Conservation (phyloP, 2,329 filamentous ascomycete genomes). For the Pseudocercospora macadamiae region DNA sequence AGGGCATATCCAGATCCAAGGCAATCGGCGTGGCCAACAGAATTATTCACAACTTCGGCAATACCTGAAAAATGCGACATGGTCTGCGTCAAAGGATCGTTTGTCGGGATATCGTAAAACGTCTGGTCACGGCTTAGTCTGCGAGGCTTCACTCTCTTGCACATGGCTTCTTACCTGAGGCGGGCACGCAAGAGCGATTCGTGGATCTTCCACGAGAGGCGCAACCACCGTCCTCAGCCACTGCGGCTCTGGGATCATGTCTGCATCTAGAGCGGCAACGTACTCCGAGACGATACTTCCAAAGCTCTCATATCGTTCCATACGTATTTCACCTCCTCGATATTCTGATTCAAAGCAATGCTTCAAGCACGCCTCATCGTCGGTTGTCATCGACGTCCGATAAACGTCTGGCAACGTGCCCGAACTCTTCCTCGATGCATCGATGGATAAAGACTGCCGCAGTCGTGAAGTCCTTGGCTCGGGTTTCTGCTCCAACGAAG, state of each 20-base stretch:
- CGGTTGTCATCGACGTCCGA: neutral
- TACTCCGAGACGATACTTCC: constrained; percentile 39
- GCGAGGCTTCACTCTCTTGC: neutral
- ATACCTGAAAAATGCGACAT: constrained; percentile 10
- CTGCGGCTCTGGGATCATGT: constrained; percentile 67
- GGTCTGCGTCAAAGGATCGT: constrained; percentile 18
- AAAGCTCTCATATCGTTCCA: constrained; percentile 34
- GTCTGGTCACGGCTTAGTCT: neutral
- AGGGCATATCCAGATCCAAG: constrained; percentile 66
- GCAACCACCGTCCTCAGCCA: constrained; percentile 65
- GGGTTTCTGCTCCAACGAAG: neutral
- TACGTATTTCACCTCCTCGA: constrained; percentile 30
- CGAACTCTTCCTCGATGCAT: neutral
- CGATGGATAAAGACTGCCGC: neutral
- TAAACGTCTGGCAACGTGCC: neutral
- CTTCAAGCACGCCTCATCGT: neutral
- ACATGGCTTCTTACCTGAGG: constrained; percentile 50
- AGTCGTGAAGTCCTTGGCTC: neutral
- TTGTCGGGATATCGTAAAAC: constrained; percentile 19
- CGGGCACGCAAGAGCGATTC: constrained; percentile 62
- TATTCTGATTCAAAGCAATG: neutral
- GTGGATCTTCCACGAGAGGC: constrained; percentile 59
- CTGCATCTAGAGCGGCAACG: constrained; percentile 66
- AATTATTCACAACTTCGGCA: constrained; percentile 7
- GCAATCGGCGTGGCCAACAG: constrained; percentile 45